These are phyloP conservation scores for Datisca glomerata DNA, from an alignment of 306 rosid genomes.

Conservation along the genomic window DNA sequence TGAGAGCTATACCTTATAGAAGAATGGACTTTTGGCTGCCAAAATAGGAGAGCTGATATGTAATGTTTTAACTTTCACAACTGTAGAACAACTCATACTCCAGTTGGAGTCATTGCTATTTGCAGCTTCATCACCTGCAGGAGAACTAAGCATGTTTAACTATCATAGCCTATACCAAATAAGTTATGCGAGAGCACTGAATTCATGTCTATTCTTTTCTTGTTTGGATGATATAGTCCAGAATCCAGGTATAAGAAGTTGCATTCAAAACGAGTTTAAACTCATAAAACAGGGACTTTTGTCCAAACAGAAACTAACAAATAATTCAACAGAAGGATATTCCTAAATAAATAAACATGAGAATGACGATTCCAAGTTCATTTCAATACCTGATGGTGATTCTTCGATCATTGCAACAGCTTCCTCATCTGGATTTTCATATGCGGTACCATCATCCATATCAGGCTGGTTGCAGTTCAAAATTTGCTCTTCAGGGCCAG, in stretches of 20 bases:
- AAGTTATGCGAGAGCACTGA: too few species aligned
- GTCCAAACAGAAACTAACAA: not conserved
- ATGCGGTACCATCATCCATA: constrained; percentile 46
- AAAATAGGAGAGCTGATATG: constrained; percentile 96
- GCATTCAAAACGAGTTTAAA: not conserved
- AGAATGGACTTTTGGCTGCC: constrained; percentile 98
- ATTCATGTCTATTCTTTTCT: not conserved
- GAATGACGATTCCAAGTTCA: too few species aligned
- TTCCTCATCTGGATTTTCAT: constrained; percentile 73
- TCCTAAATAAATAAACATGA: too few species aligned
- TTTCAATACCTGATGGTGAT: constrained; percentile 49
- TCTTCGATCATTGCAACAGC: constrained; percentile 82
- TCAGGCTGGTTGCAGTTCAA: constrained; percentile 66
- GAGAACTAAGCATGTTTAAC: constrained; percentile 1
- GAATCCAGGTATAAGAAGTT: not conserved
- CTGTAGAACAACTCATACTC: constrained; percentile 68
- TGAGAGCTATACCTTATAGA: constrained; percentile 62
- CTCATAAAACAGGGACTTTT: not conserved
- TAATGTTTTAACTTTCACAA: constrained; percentile 63
- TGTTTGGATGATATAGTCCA: not conserved
- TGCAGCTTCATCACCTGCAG: constrained; percentile 77
- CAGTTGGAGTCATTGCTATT: constrained; percentile 64
- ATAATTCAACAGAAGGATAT: not conserved
- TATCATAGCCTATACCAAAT: not conserved
- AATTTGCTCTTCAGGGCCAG: constrained; percentile 57